Evolutionary conservation across 2,329 filamentous ascomycete species (phyloP).

Genomic region (Exutisphaerella laricina): DNA sequence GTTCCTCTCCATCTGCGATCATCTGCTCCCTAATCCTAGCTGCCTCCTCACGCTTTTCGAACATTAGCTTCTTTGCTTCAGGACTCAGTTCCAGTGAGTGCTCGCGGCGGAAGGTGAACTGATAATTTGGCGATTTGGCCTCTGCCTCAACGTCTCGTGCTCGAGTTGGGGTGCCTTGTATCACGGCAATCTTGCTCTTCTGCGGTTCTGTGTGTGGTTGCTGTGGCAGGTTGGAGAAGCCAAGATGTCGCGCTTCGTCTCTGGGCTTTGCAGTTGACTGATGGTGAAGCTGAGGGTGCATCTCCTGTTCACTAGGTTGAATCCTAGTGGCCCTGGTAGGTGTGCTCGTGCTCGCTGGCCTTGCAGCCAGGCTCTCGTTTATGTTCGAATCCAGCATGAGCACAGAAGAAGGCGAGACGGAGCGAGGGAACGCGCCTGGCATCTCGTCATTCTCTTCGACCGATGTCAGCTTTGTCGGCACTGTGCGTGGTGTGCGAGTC

Average conservation of each 20-base stretch:
- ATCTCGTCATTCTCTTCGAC: slow-evolving; percentile 43
- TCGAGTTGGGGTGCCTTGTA: slow-evolving; percentile 57
- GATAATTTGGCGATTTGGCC: slow-evolving; percentile 56
- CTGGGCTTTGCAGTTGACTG: slow-evolving; percentile 66
- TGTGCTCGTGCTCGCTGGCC: slow-evolving; percentile 35
- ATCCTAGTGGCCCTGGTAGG: slow-evolving; percentile 61
- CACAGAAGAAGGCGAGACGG: slow-evolving; percentile 20
- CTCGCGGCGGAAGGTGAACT: slow-evolving; percentile 56
- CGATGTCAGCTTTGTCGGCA: slow-evolving; percentile 39
- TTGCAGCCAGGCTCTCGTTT: slow-evolving; percentile 16
- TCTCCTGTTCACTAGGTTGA: slow-evolving; percentile 70
- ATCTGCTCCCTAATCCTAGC: slow-evolving; percentile 65
- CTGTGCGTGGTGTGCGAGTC: slow-evolving; percentile 29
- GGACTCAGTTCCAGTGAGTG: slow-evolving; percentile 55
- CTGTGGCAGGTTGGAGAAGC: slow-evolving; percentile 73
- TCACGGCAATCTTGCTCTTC: slow-evolving; percentile 37
- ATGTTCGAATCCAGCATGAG: slow-evolving; percentile 14
- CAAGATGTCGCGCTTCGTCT: slow-evolving; percentile 74
- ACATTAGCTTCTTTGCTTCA: slow-evolving; percentile 56
- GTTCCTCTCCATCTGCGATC: slow-evolving; percentile 54
- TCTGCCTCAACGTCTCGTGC: slow-evolving; percentile 30
- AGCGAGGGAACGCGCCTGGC: slow-evolving; percentile 32
- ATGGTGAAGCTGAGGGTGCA: slow-evolving; percentile 84
- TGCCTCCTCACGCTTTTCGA: slow-evolving; percentile 66
- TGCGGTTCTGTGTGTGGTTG: slow-evolving; percentile 48